Base-by-base conservation (phyloP, 164 flowering plant species). In the Litsea cubeba region DNA sequence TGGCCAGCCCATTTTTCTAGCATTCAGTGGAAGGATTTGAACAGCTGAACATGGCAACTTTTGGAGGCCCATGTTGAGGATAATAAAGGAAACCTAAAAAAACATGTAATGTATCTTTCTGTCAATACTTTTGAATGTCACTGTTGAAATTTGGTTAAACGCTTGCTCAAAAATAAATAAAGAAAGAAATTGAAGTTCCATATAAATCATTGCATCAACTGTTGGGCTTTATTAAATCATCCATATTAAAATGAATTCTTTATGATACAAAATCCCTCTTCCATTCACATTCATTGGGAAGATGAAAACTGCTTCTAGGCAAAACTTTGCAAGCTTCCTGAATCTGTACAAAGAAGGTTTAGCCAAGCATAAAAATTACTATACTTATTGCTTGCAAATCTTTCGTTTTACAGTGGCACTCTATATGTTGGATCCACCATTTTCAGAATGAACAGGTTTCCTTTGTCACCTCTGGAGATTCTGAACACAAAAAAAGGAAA, bases 401-500 rank as follows among this genome's bases (percentile, higher is more conserved):
- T n/a, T 30, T 28, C 60, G 12, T 67, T 15, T 72, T 50, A 86
- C 14, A 76, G 71, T 4, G 93, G 96, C 26, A 91, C 81, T 70
- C 85, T 78, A 74, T 91, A 91, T 5, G 90, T 85, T 2, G 90
- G 91, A 78, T 91, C 93, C 1, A 89, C 74, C 96, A 89, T 91
- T 82, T 88, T 88, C 83, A 91, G 78, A 78, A 91, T 75, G 81
- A 91, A 91, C 81, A 91, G 75, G 79, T 93, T 93, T 72, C 94
- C 94, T 86, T 88, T 86, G 83, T 93, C 90, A 7, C 97, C 97
- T 79, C 97, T 86, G 63, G 97, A 92, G 72, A 92, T 72, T 75
- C 95, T 92, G 94, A 74, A 72, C 75, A 32, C 23, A 24, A 25
- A 65, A 66, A 54, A 17, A n/a, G n/a, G n/a, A 54, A 54, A 54